These are phyloP conservation scores for Chalciporus sp. DNA, from an alignment of 1,284 basidiomycete species.

Conservation along the genomic window DNA sequence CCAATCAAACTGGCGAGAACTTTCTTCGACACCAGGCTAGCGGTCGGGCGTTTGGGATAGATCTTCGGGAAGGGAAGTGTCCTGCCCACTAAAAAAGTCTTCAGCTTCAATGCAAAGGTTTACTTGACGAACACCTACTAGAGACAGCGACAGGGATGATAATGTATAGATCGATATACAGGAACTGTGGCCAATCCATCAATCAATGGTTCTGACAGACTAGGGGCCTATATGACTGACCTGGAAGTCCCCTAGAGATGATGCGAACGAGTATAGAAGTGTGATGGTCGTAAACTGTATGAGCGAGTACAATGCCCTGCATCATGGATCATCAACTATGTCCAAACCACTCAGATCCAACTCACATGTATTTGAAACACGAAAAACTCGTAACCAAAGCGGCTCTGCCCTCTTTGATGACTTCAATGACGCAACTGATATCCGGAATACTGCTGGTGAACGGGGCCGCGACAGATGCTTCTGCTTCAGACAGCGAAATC, in stretches of 20 bases:
- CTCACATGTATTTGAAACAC: slow-evolving; percentile 99
- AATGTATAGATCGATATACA: slow-evolving; percentile 97
- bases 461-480: slow-evolving; percentile 98
- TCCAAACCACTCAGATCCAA: slow-evolving; percentile 12
- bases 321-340: slow-evolving; percentile 8
- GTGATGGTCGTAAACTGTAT: slow-evolving; percentile 92
- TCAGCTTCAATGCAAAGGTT: slow-evolving; percentile 13
- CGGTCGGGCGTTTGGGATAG: slow-evolving; percentile 90
- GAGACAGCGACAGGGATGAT: slow-evolving; percentile 96
- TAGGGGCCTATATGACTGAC: slow-evolving; percentile 42
- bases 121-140: slow-evolving; percentile 57
- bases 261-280: slow-evolving; percentile 94
- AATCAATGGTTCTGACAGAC: slow-evolving; percentile 7
- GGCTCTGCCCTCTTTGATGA: slow-evolving; percentile 94
- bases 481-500: slow-evolving; percentile 95
- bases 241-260: slow-evolving; percentile 96
- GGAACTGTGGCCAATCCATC: slow-evolving; percentile 59
- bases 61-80: slow-evolving; percentile 89
- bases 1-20: slow-evolving; percentile 94
- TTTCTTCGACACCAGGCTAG: slow-evolving; percentile 94
- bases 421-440: slow-evolving; percentile 94
- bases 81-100: slow-evolving; percentile 75
- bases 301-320: slow-evolving; percentile 86
- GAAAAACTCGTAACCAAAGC: slow-evolving; percentile 97
- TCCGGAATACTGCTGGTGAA: slow-evolving; percentile 95